Conservation (phyloP, 371 early-diverging fungal species). For the Actinomucor elegans region DNA sequence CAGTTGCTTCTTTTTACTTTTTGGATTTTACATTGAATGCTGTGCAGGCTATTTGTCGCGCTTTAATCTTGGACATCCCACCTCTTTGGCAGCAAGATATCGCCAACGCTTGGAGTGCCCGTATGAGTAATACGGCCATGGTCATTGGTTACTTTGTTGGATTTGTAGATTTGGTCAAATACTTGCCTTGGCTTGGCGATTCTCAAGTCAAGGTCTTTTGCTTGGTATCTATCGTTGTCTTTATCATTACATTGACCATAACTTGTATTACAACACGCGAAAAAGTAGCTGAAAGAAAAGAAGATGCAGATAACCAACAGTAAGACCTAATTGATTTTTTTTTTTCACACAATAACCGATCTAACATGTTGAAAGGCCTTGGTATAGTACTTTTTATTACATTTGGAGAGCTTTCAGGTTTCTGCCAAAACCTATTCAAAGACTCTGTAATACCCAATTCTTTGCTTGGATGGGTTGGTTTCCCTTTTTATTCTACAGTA, state of each 20-base stretch:
- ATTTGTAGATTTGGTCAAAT: slow-evolving; percentile 60
- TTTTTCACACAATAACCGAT: background rate
- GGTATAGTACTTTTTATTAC: slow-evolving; percentile 52
- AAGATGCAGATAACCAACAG: slow-evolving; percentile 26
- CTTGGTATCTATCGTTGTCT: slow-evolving; percentile 57
- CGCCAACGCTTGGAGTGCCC: slow-evolving; percentile 69
- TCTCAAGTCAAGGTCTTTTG: slow-evolving; percentile 71
- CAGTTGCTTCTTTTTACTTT: slow-evolving; percentile 67
- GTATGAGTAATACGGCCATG: slow-evolving; percentile 69
- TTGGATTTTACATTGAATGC: slow-evolving; percentile 78
- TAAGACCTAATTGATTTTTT: background rate
- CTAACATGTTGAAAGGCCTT: slow-evolving; percentile 33
- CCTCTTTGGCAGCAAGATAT: slow-evolving; percentile 63
- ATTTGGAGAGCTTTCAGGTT: slow-evolving; percentile 61
- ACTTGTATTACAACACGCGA: slow-evolving; percentile 62
- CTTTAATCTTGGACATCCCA: slow-evolving; percentile 69
- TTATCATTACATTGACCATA: slow-evolving; percentile 49
- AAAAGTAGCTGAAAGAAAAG: slow-evolving; percentile 19
- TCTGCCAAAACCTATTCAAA: slow-evolving; percentile 63
- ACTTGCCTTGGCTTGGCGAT: slow-evolving; percentile 64
- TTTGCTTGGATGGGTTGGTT: slow-evolving; percentile 92
- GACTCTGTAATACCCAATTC: slow-evolving; percentile 78
- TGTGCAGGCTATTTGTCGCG: slow-evolving; percentile 62
- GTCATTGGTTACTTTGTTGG: slow-evolving; percentile 69
- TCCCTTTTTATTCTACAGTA: slow-evolving; percentile 67